phyloP scores from a whole-genome alignment of 2,329 filamentous ascomycete genomes.

The Truncatella angustata region DNA sequence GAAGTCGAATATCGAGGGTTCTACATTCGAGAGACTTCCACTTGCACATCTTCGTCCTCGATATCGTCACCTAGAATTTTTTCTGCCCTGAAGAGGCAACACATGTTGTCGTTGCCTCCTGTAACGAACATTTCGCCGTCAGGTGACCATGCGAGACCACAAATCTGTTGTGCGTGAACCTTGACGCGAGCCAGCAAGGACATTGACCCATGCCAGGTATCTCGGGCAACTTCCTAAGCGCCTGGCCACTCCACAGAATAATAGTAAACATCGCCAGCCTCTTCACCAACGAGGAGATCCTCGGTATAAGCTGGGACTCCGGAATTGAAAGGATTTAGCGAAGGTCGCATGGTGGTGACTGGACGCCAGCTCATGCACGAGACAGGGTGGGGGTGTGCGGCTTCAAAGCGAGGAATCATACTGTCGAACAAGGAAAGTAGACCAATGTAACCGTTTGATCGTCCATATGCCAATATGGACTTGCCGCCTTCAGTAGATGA shows the following conservation, averaged over 20 bases:
- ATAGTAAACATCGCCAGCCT: constrained; percentile 78
- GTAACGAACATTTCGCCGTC: constrained; percentile 78
- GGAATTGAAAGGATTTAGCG: constrained; percentile 45
- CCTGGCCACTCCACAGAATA: constrained; percentile 86
- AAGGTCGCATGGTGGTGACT: constrained; percentile 50
- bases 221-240: constrained; percentile 58
- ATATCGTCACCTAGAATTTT: constrained; percentile 43
- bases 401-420: constrained; percentile 68
- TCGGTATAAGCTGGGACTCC: constrained; percentile 64
- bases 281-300: constrained; percentile 83
- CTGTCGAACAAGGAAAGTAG: constrained; percentile 76
- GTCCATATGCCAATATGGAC: constrained; percentile 80
- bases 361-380: constrained; percentile 83
- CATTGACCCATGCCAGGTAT: constrained; percentile 76
- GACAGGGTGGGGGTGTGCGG: constrained; percentile 68
- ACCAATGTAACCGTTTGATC: constrained; percentile 72
- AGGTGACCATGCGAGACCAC: constrained; percentile 83
- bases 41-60: neutral
- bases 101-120: constrained; percentile 89
- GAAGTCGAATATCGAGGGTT: neutral
- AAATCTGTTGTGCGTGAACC: constrained; percentile 86
- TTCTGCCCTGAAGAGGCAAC: constrained; percentile 73
- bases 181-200: constrained; percentile 73
- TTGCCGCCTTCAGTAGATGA: constrained; percentile 75
- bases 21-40: neutral